These are phyloP conservation scores for Fragilaria crotonensis DNA, from an alignment of 108 stramenopile species.

Conservation along the genomic window DNA sequence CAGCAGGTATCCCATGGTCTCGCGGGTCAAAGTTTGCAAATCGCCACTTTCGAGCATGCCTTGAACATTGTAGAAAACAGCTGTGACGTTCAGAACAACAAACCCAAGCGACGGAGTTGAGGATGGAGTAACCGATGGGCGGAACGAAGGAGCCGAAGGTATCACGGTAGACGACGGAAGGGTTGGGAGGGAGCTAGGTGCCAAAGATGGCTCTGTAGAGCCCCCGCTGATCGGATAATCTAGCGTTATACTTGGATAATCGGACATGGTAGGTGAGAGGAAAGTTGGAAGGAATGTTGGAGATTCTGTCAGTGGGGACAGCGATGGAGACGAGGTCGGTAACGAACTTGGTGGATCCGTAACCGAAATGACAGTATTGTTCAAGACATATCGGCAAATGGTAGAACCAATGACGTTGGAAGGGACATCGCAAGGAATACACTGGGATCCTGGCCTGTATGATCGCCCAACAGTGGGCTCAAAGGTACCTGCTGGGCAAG, in stretches of 20 bases:
- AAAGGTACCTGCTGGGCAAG: neutral
- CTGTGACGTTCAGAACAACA: neutral
- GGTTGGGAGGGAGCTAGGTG: neutral
- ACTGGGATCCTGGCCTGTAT: neutral
- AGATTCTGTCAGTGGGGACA: neutral
- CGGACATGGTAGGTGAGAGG: neutral
- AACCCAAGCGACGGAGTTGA: neutral
- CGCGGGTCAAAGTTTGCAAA: neutral
- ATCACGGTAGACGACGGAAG: neutral
- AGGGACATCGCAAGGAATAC: neutral
- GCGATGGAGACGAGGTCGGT: neutral
- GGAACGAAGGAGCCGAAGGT: neutral
- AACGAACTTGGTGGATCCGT: too few species aligned
- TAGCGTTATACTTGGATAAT: neutral
- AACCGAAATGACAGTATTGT: neutral
- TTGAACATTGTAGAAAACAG: neutral
- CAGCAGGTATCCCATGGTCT: neutral
- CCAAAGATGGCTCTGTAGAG: neutral
- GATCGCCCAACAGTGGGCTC: neutral
- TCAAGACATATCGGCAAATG: neutral
- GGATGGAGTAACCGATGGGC: neutral
- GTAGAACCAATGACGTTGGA: constrained; percentile 1
- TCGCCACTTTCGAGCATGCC: neutral
- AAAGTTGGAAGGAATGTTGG: neutral
- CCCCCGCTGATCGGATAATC: neutral